Evolutionary conservation across 2,329 filamentous ascomycete species (phyloP).

Genomic region (Pleurostoma richardsiae): DNA sequence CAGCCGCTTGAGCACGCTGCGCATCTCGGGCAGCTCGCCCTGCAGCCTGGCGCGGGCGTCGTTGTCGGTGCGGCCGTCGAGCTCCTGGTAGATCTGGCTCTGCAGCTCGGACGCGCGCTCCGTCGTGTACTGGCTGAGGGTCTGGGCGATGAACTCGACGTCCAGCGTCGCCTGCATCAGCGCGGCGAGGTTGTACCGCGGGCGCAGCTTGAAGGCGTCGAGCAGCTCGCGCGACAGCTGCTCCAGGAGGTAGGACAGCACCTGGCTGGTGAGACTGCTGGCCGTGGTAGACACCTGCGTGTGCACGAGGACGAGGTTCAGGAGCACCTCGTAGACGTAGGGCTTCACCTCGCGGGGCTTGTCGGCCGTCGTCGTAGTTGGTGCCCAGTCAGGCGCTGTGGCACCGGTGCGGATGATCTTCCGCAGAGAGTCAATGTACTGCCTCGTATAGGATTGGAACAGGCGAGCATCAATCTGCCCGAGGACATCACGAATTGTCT

Average conservation of each 20-base stretch:
- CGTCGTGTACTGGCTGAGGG: slow-evolving; percentile 82
- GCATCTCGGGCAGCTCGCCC: slow-evolving; percentile 84
- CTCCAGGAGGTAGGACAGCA: slow-evolving; percentile 84
- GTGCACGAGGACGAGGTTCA: slow-evolving; percentile 85
- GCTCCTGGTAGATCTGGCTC: slow-evolving; percentile 84
- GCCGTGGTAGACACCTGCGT: slow-evolving; percentile 81
- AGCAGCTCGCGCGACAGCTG: slow-evolving; percentile 76
- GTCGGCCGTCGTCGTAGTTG: slow-evolving; percentile 34
- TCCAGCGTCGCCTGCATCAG: slow-evolving; percentile 97
- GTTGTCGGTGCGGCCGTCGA: slow-evolving; percentile 86
- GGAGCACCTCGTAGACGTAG: slow-evolving; percentile 84
- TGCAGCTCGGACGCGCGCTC: slow-evolving; percentile 77
- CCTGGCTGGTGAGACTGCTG: slow-evolving; percentile 68
- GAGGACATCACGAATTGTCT: slow-evolving; percentile 86
- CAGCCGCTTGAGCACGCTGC: slow-evolving; percentile 77
- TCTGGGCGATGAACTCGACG: slow-evolving; percentile 95
- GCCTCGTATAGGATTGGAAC: slow-evolving; percentile 87
- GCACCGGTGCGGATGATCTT: slow-evolving; percentile 71
- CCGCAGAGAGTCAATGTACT: slow-evolving; percentile 63
- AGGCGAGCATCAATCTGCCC: slow-evolving; percentile 85
- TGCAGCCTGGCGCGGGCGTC: slow-evolving; percentile 76
- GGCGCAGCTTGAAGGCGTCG: slow-evolving; percentile 65
- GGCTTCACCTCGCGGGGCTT: slow-evolving; percentile 72
- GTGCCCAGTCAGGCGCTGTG: slow-evolving; percentile 65
- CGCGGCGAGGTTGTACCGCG: slow-evolving; percentile 68